These are phyloP conservation scores for Pythium diclinum DNA, from an alignment of 352 stramenopile genomes.

Conservation along the genomic window DNA sequence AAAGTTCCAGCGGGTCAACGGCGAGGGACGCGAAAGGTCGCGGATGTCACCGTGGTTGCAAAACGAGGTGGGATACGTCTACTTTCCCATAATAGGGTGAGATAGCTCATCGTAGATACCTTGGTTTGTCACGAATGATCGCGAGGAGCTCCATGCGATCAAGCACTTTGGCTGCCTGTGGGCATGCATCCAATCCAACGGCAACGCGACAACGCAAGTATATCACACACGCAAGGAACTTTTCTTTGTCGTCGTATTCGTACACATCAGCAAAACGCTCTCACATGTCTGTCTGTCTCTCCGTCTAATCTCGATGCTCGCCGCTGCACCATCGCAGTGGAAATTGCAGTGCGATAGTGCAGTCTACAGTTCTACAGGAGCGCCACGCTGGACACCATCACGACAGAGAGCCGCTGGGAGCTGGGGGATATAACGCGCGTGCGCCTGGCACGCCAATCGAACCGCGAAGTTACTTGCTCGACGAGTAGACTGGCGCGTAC, in stretches of 20 bases:
- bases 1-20: not conserved
- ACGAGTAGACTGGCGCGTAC: conserved; percentile 81
- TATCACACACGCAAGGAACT: not conserved
- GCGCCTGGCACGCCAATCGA: not conserved
- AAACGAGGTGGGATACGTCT: not conserved
- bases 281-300: not conserved
- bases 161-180: not conserved
- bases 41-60: not conserved
- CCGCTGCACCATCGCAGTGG: not conserved
- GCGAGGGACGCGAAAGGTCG: not conserved
- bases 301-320: not conserved
- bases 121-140: not conserved
- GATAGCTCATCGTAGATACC: not conserved
- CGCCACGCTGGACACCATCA: not conserved
- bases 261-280: conserved; percentile 6
- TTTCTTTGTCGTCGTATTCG: conserved; percentile 9
- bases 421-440: conserved; percentile 1
- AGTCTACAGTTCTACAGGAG: not conserved
- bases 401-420: not conserved
- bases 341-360: not conserved
- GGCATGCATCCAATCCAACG: not conserved
- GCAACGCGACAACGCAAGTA: not conserved
- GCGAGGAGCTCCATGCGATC: not conserved
- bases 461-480: conserved; percentile 44
- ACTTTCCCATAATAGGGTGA: not conserved